Evolutionary conservation across 257 asterid genomes (phyloP).

Genomic region (Forsythia suspensa): DNA sequence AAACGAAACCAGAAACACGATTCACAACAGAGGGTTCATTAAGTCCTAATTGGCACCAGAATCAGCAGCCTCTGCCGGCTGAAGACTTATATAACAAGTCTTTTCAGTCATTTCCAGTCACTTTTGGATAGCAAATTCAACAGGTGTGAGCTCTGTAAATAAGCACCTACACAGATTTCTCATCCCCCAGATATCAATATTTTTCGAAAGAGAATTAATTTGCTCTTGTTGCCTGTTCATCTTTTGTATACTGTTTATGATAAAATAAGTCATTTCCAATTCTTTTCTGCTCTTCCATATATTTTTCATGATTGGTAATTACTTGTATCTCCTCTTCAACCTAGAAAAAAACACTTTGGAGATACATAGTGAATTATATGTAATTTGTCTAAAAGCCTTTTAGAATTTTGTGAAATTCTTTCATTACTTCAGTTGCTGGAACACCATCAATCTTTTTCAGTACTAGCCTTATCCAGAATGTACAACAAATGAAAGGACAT

Average conservation of each 20-base stretch:
- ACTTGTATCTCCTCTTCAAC: no score
- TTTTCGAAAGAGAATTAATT: conserved; percentile 20
- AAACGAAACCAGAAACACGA: conserved; percentile 26
- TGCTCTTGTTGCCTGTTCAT: conserved; percentile 11
- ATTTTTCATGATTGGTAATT: background rate
- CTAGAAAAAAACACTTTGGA: no score
- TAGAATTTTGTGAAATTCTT: background rate
- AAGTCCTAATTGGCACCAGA: conserved; percentile 39
- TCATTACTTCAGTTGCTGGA: background rate
- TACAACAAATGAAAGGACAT: background rate
- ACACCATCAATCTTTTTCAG: conserved; percentile 15
- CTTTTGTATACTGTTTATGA: conserved; percentile 4
- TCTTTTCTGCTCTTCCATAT: conserved; percentile 18
- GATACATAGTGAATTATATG: no score
- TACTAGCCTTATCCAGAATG: conserved; percentile 10
- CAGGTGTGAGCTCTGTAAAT: conserved; percentile 54
- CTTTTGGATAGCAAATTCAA: conserved; percentile 42
- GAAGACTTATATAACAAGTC: conserved; percentile 40
- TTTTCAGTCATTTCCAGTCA: conserved; percentile 49
- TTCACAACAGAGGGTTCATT: conserved; percentile 23
- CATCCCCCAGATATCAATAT: conserved; percentile 23
- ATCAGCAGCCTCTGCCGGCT: conserved; percentile 32
- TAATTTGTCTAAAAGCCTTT: background rate
- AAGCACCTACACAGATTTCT: conserved; percentile 33
- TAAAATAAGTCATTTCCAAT: background rate